Conservation (phyloP, 768 basidiomycete species). For the Kwoniella newhampshirensis region DNA sequence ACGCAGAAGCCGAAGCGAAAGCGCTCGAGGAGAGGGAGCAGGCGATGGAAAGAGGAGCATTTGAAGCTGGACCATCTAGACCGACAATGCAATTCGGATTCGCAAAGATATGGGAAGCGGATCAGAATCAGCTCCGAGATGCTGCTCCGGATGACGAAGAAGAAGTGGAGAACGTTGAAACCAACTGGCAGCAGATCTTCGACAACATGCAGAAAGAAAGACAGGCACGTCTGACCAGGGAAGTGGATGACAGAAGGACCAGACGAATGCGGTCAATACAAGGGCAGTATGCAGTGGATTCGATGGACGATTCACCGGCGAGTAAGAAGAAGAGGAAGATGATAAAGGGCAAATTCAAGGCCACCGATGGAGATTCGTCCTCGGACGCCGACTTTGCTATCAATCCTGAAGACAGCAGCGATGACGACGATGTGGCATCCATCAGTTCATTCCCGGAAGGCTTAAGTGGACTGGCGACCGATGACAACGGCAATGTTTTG, state of each 20-base stretch:
- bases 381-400: conserved; percentile 51
- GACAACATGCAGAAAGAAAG: conserved; percentile 58
- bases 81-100: conserved; percentile 67
- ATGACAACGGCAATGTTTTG: conserved; percentile 7
- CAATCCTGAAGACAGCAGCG: conserved; percentile 1
- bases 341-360: conserved; percentile 42
- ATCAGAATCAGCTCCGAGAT: conserved; percentile 63
- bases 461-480: conserved; percentile 14
- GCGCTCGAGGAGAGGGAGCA: conserved; percentile 55
- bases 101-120: conserved; percentile 87
- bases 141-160: conserved; percentile 54
- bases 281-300: conserved; percentile 52
- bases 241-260: conserved; percentile 69
- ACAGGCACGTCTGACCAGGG: conserved; percentile 58
- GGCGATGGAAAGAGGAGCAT: conserved; percentile 59
- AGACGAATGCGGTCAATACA: conserved; percentile 63
- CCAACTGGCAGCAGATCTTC: conserved; percentile 76
- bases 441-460: conserved; percentile 4
- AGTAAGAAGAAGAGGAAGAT: conserved; percentile 45
- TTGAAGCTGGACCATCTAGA: conserved; percentile 57
- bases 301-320: conserved; percentile 30
- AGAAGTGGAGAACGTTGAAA: conserved; percentile 58
- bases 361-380: conserved; percentile 47
- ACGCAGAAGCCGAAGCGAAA: conserved; percentile 54
- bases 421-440: conserved; percentile 23